Conservation (phyloP, 1,284 basidiomycete genomes). For the Coniophora puteana region DNA sequence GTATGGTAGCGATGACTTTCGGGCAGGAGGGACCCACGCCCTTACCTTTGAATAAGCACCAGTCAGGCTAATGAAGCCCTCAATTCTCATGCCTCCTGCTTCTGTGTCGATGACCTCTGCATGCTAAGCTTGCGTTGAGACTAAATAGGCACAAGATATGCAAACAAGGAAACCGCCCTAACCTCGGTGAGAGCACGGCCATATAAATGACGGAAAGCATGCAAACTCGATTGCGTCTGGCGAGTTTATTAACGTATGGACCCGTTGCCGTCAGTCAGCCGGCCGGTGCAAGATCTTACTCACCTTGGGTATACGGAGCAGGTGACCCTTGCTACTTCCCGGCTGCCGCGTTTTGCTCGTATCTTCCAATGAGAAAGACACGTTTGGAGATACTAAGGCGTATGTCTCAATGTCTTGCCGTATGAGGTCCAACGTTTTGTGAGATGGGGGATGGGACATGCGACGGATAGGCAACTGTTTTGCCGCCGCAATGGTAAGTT, state of each 20-base stretch:
- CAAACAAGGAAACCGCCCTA: constrained; percentile 23
- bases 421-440: constrained; percentile 60
- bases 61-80: constrained; percentile 80
- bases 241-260: no score
- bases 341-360: constrained; percentile 31
- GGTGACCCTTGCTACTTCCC: constrained; percentile 34
- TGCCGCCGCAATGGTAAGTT: constrained; percentile 12
- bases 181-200: constrained; percentile 68
- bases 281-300: constrained; percentile 11
- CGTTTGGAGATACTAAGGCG: constrained; percentile 66
- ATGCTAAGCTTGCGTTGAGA: constrained; percentile 38
- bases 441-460: constrained; percentile 55
- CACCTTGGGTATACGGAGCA: constrained; percentile 66
- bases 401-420: constrained; percentile 69
- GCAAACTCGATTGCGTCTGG: constrained; percentile 61
- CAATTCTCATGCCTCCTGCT: constrained; percentile 49
- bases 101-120: constrained; percentile 60
- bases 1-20: constrained; percentile 10
- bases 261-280: no score
- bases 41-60: constrained; percentile 71
- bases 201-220: constrained; percentile 63
- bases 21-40: constrained; percentile 13
- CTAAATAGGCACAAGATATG: no score
- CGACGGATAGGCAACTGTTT: constrained; percentile 82
- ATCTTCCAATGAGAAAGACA: constrained; percentile 70